phyloP scores from a whole-genome alignment of 73 alveolate genomes.

The Urostyla sp. region DNA sequence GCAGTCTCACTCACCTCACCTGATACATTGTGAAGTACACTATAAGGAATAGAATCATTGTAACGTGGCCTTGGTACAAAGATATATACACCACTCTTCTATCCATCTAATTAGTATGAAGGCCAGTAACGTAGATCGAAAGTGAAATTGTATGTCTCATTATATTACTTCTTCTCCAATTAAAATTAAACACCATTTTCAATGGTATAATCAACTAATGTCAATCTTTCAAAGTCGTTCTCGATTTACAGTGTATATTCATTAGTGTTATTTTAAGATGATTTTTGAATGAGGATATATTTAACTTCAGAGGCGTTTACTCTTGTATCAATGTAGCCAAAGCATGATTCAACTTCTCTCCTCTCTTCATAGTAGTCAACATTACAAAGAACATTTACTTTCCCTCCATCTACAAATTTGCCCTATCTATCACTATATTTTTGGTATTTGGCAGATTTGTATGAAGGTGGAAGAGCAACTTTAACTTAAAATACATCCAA shows the following conservation, averaged over 20 bases:
- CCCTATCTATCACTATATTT: neutral
- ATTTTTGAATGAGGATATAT: neutral
- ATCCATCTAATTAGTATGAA: neutral
- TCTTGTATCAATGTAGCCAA: neutral
- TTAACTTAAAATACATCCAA: neutral
- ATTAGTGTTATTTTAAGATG: neutral
- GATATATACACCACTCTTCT: conserved; percentile 30
- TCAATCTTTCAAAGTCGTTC: neutral
- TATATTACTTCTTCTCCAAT: neutral
- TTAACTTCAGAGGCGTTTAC: neutral
- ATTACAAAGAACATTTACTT: neutral
- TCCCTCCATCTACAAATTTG: neutral
- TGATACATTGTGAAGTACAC: neutral
- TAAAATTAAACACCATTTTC: neutral
- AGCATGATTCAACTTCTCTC: neutral
- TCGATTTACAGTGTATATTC: neutral
- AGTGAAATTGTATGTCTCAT: conserved; percentile 39
- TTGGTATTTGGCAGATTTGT: neutral
- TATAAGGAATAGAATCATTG: neutral
- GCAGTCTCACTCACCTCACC: neutral
- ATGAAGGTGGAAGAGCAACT: neutral
- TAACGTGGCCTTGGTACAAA: neutral
- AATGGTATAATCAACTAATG: neutral
- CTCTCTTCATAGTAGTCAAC: neutral
- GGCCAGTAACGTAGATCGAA: too few relatives aligned